A percentile compares a stretch with the other conserved stretches of the same genome.
phyloP scores from a whole-genome alignment of 169 alveolate genomes.

The Plasmodium fragile region DNA sequence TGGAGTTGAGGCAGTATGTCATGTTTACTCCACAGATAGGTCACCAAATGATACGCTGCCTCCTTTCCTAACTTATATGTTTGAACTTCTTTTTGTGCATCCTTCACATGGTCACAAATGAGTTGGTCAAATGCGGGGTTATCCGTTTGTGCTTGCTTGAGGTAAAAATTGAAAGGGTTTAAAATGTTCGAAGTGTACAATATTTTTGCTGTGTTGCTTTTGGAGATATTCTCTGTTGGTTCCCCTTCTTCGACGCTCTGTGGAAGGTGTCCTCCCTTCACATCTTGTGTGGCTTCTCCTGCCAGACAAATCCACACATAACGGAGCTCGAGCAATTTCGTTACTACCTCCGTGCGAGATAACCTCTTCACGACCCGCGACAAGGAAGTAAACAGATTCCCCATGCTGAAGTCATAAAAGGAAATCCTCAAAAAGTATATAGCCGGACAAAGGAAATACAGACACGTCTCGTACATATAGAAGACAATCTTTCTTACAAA shows the following conservation, averaged over 20 bases:
- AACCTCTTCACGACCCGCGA: constrained; percentile 7
- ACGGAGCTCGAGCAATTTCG: constrained; percentile 20
- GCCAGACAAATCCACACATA: background rate
- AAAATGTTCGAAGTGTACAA: constrained; percentile 10
- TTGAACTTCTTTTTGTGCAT: background rate
- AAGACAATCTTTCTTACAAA: constrained; percentile 35
- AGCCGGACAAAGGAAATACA: constrained; percentile 47
- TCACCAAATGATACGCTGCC: background rate
- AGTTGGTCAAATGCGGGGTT: background rate
- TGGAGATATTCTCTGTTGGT: background rate
- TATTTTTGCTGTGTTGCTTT: background rate
- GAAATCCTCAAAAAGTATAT: constrained; percentile 17
- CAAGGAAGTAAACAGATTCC: constrained; percentile 12
- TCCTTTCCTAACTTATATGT: constrained; percentile 4
- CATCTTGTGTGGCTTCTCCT: background rate
- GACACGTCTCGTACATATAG: constrained; percentile 42
- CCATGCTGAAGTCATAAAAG: constrained; percentile 14
- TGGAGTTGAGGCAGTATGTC: constrained; percentile 20
- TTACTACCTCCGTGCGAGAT: background rate
- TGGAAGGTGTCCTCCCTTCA: background rate
- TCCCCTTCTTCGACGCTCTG: background rate
- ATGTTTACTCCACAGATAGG: background rate
- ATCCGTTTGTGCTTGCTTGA: constrained; percentile 7
- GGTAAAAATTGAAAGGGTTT: constrained; percentile 30
- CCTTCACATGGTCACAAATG: background rate